phyloP scores from a whole-genome alignment of 768 basidiomycete genomes.

The Tricholoma furcatifolium region DNA sequence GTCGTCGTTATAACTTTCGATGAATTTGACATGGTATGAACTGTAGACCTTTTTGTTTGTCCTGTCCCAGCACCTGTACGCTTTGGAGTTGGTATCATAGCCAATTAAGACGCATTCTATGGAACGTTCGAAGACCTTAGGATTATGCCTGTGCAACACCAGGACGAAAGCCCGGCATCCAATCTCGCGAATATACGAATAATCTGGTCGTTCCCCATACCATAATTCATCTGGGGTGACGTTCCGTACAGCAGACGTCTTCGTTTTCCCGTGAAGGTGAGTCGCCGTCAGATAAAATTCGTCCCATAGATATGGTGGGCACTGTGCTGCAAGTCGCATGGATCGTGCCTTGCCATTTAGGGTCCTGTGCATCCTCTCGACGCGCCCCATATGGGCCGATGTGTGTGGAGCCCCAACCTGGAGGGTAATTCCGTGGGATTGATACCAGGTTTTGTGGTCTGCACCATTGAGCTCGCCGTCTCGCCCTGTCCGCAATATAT shows the following conservation, averaged over 20 bases:
- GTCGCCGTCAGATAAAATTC: conserved; percentile 25
- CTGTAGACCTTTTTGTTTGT: conserved; percentile 11
- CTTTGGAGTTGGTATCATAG: conserved; percentile 31
- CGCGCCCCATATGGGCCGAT: conserved; percentile 32
- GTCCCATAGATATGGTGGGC: conserved; percentile 27
- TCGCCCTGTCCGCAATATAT: conserved; percentile 14
- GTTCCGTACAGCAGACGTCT: neutral
- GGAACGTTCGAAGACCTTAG: conserved; percentile 22
- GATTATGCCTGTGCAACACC: no score
- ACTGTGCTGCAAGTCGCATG: conserved; percentile 22
- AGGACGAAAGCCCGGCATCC: no score
- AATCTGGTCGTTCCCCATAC: conserved; percentile 23
- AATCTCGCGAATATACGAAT: conserved; percentile 30
- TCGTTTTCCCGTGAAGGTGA: conserved; percentile 13
- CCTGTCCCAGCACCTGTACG: conserved; percentile 29
- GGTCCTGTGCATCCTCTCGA: conserved; percentile 31
- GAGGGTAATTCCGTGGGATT: conserved; percentile 7
- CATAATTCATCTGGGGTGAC: conserved; percentile 23
- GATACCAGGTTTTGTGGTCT: conserved; percentile 13
- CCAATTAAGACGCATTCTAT: conserved; percentile 38
- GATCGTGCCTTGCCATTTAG: conserved; percentile 24
- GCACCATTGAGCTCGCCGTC: conserved; percentile 22
- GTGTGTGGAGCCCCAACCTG: conserved; percentile 26
- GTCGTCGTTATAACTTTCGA: conserved; percentile 25
- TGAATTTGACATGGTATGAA: no score